phyloP scores from a whole-genome alignment of 2,329 filamentous ascomycete genomes.

The Piedraia hortae region DNA sequence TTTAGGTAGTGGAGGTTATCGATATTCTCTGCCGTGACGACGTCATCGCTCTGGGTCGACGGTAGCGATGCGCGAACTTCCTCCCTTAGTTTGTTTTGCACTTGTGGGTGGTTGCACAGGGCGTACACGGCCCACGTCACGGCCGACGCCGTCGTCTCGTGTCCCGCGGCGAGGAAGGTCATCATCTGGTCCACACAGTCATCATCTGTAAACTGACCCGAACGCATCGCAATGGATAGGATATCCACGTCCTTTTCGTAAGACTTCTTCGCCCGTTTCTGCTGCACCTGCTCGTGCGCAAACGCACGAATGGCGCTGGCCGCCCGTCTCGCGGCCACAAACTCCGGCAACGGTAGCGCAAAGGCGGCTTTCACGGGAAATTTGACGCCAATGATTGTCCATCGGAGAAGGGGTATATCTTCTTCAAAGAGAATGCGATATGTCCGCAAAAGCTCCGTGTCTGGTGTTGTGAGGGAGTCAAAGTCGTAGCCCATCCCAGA shows the following conservation, averaged over 20 bases:
- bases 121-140: constrained; percentile 51
- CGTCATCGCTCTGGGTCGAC: constrained; percentile 8
- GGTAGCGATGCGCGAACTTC: constrained; percentile 41
- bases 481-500: constrained; percentile 8
- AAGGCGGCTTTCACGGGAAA: not conserved
- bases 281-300: constrained; percentile 1
- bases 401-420: not conserved
- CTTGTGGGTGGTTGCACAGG: constrained; percentile 33
- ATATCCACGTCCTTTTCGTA: constrained; percentile 6
- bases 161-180: constrained; percentile 29
- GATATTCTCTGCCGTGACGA: constrained; percentile 10
- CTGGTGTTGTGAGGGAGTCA: not conserved
- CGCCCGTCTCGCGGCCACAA: not conserved
- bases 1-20: constrained; percentile 20
- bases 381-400: not conserved
- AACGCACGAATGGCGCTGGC: not conserved
- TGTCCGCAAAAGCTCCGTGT: not conserved
- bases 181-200: constrained; percentile 27
- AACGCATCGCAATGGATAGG: not conserved
- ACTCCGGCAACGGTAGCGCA: not conserved
- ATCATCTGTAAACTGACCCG: constrained; percentile 13
- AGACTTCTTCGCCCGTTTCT: not conserved
- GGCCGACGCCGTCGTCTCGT: constrained; percentile 51
- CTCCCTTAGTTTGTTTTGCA: constrained; percentile 37
- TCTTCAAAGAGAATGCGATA: not conserved